Percentiles rank a stretch among this genome's conserved stretches.
Conservation (phyloP, 768 basidiomycete genomes). For the Chalciporus sphaerocephalus region DNA sequence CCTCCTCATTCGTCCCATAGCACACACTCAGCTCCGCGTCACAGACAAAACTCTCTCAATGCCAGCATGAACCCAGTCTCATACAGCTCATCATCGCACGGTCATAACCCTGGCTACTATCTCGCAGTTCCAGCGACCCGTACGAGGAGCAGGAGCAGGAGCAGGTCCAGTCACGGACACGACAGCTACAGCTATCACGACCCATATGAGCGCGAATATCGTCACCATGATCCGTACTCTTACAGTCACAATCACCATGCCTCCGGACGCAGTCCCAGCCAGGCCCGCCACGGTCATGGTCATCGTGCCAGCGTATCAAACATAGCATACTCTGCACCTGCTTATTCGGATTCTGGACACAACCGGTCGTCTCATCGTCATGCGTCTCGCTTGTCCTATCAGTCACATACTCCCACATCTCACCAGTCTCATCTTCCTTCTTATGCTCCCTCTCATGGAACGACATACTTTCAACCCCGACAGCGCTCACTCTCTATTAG, state of each 20-base stretch:
- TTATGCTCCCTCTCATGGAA: constrained; percentile 4
- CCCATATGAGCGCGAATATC: no score
- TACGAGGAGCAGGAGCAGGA: constrained; percentile 19
- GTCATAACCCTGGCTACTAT: neutral
- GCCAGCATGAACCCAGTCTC: constrained; percentile 1
- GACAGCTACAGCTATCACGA: constrained; percentile 7
- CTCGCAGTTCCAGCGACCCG: constrained; percentile 8
- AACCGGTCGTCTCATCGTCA: constrained; percentile 16
- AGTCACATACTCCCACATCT: constrained; percentile 4
- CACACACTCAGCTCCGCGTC: constrained; percentile 1
- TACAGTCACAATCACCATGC: neutral
- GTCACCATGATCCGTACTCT: neutral
- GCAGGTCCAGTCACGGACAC: constrained; percentile 13
- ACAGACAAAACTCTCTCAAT: constrained; percentile 7
- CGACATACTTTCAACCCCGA: constrained; percentile 5
- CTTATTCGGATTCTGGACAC: constrained; percentile 15
- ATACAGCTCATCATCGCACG: neutral
- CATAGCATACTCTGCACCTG: constrained; percentile 8
- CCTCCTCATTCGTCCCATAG: neutral
- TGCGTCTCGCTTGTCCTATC: constrained; percentile 19
- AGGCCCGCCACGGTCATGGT: constrained; percentile 6
- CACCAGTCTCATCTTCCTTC: constrained; percentile 15
- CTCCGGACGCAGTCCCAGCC: constrained; percentile 4
- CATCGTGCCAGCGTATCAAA: neutral
- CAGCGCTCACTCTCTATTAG: constrained; percentile 27